Percentiles rank a stretch among this genome's conserved stretches.
Conservation (phyloP, 2,329 filamentous ascomycete genomes). For the Xylaria sp. region DNA sequence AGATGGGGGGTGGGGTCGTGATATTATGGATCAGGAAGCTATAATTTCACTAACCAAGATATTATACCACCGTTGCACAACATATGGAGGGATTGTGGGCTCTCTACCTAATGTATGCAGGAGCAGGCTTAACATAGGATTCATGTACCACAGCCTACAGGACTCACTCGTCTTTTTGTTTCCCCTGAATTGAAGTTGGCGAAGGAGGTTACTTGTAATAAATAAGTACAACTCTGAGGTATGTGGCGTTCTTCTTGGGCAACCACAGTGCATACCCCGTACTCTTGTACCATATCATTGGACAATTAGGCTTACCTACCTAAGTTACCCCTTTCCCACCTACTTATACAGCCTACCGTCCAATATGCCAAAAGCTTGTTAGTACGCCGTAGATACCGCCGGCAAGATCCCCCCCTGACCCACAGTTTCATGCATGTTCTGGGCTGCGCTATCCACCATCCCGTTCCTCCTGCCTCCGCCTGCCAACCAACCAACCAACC, state of each 20-base stretch:
- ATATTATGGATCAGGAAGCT: conserved; percentile 20
- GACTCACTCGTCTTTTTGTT: not conserved
- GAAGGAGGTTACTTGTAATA: not conserved
- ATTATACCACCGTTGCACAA: conserved; percentile 4
- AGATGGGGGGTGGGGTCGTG: conserved; percentile 13
- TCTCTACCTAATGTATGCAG: not conserved
- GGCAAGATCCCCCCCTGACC: conserved; percentile 25
- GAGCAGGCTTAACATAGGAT: not conserved
- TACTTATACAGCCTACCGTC: not conserved
- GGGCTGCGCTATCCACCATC: conserved; percentile 25
- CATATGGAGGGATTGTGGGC: not conserved
- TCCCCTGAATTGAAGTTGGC: not conserved
- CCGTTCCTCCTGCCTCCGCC: conserved; percentile 34
- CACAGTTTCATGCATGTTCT: conserved; percentile 28
- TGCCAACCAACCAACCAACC: conserved; percentile 26
- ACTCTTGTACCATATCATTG: conserved; percentile 10
- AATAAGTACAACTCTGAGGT: not conserved
- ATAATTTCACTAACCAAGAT: conserved; percentile 28
- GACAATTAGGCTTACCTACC: not conserved
- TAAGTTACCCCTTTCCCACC: conserved; percentile 22
- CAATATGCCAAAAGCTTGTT: conserved; percentile 18
- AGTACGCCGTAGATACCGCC: conserved; percentile 19
- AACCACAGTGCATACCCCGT: not conserved
- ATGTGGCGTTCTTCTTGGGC: not conserved
- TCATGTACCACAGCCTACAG: not conserved